These are phyloP conservation scores for Hypoxylon intermedium DNA, from an alignment of 495 filamentous ascomycete genomes.

Conservation along the genomic window DNA sequence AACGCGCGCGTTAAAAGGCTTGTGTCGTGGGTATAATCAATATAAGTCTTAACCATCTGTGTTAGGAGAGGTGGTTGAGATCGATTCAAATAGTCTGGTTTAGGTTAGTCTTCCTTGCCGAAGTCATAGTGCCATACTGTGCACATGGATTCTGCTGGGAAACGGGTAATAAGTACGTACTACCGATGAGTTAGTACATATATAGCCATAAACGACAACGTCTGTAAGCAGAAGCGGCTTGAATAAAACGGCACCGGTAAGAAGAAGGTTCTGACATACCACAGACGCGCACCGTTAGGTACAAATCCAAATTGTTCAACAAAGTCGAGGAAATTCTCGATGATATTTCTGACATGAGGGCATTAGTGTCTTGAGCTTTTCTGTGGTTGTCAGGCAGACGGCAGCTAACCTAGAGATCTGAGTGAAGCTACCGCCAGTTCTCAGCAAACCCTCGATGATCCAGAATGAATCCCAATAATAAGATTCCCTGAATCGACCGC, in stretches of 20 bases:
- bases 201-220: no score
- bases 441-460: constrained; percentile 58
- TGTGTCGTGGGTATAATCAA: constrained; percentile 59
- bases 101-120: neutral
- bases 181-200: constrained; percentile 9
- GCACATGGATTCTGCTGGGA: neutral
- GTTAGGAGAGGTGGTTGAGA: constrained; percentile 59
- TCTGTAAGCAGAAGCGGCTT: no score
- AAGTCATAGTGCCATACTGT: neutral
- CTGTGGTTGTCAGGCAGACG: neutral
- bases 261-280: constrained; percentile 11
- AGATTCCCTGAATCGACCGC: constrained; percentile 58
- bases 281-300: constrained; percentile 57
- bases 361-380: neutral
- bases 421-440: constrained; percentile 56
- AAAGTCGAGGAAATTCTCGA: constrained; percentile 60
- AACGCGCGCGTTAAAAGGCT: constrained; percentile 54
- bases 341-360: constrained; percentile 47
- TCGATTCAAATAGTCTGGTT: constrained; percentile 54
- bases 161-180: constrained; percentile 12
- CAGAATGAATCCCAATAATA: constrained; percentile 64
- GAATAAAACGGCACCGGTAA: neutral
- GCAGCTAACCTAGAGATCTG: constrained; percentile 49
- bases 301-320: constrained; percentile 59
- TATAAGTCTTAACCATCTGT: constrained; percentile 56